Base-by-base conservation (phyloP, 805 yeast genomes). In the Candida ulmi region DNA sequence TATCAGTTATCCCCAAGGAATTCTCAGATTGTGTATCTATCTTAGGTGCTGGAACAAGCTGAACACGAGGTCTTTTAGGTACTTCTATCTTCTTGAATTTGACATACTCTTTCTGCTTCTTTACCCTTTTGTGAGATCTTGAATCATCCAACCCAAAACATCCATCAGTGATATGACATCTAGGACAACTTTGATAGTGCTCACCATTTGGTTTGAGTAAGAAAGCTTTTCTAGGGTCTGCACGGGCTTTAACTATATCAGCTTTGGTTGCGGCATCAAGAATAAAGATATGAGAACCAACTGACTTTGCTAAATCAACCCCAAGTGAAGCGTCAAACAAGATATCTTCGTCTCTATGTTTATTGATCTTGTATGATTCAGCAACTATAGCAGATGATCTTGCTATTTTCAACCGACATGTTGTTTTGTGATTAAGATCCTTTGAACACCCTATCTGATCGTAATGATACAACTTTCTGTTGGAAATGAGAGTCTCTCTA, bases 331-430 rank as follows among this genome's bases (percentile, higher is more conserved):
- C 37, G 19, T 43, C 41, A 27, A 47, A 47, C 4, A 47, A 35
- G 9, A 47, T 29, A 29, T 45, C 51, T 19, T 45, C 38, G 32
- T 41, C 43, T 6, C 16, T 33, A 17, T 42, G 41, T 11, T 31
- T 28, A 6, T 35, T 33, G 1, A 43, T 17, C 24, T 11, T 17
- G 15, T 17, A 30, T 6, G 17, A 13, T 11, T 37, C 4, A 13
- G 36, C 7, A 43, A 36, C 23, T 31, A 32, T 26, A 36, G 32
- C 18, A 11, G 16, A 35, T 39, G 17, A 37, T 34, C 3, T 32
- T 16, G 18, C 46, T 44, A 19, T 18, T 13, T 4, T 13, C 17
- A 15, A 13, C 13, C 24, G 13, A 9, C 16, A n/a, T 5, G 11
- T 11, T 29, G 31, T 8, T 16, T 7, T 8, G 5, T 11, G 6